Base-by-base conservation (phyloP, 352 stramenopile species). In the Phytophthora hybrid region DNA sequence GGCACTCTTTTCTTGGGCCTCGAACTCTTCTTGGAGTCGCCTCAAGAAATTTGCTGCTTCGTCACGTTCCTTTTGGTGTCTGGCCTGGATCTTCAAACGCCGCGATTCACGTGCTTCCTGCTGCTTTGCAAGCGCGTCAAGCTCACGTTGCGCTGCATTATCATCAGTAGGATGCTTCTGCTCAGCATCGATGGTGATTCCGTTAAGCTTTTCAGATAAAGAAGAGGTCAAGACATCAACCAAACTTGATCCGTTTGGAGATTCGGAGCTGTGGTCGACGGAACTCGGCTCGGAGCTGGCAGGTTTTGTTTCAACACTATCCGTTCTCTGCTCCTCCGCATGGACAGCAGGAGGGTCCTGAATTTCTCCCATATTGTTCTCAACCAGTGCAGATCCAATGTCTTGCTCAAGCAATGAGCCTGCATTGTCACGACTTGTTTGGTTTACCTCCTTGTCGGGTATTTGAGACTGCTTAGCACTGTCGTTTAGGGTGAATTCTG, bases 11-110 rank as follows among this genome's bases (percentile, higher is more conserved):
- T 79, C 73, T 56, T 76, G 67, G 18, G 26, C 37, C 18, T 76
- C 53, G 29, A 73, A 67, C 21, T 73, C 73, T 19, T 73, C 32
- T 39, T 82, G 56, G 26, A 82, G 61, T 32, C 51, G 47, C 4
- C 53, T 41, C 5, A 82, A 47, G 18, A 71, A 58, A 21, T 47
- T 19, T 3, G 53, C 64, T 18, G 76, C 37, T 14, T 78, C 60
- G 2, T 60, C 37, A 11, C 56, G 62, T 59, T 72, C 62, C 19
- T 73, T 73, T 29, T 67, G 53, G 16, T 60, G 57, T 56, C 16
- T 56, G 13, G 49, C 37, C 14, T 79, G 63, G 4, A 34, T 11
- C 41, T 76, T 76, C 21, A 65, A 61, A 31, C 73, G 67, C 6
- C 68, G 67, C 10, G 32, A 41, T 39, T 71, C 63, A 9, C 73